These are phyloP conservation scores for Penicillium sp. DNA, from an alignment of 2,329 filamentous ascomycete genomes.

Conservation along the genomic window DNA sequence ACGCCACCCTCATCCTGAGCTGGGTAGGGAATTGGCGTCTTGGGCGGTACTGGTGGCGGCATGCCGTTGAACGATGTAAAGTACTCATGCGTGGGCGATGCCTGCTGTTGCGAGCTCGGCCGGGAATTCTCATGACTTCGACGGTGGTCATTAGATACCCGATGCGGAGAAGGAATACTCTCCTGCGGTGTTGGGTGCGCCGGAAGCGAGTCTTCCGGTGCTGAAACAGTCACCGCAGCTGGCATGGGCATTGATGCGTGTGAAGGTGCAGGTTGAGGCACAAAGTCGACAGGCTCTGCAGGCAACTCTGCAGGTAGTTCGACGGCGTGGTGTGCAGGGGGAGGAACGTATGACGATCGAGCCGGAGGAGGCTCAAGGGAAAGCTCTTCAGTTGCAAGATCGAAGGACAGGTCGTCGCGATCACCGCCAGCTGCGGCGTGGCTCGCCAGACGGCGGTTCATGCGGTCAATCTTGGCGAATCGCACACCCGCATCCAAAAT, in stretches of 20 bases:
- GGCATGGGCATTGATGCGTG: conserved; percentile 18
- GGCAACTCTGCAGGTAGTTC: conserved; percentile 62
- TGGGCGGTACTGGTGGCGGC: conserved; percentile 71
- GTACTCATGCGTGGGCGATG: conserved; percentile 37
- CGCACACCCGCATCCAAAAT: conserved; percentile 73
- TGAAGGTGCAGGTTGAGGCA: conserved; percentile 20
- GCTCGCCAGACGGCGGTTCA: conserved; percentile 64
- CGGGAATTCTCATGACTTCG: conserved; percentile 40
- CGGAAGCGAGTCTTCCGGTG: conserved; percentile 31
- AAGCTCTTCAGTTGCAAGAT: conserved; percentile 30
- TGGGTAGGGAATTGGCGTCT: conserved; percentile 65
- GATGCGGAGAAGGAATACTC: conserved; percentile 22
- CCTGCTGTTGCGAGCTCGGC: conserved; percentile 27
- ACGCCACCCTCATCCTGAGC: conserved; percentile 28
- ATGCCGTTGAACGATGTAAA: conserved; percentile 21
- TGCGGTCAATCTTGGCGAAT: conserved; percentile 75
- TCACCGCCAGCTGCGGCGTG: conserved; percentile 37
- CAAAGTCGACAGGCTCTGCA: conserved; percentile 46
- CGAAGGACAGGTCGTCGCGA: conserved; percentile 27
- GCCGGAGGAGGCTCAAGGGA: conserved; percentile 15
- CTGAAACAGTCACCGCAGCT: conserved; percentile 22
- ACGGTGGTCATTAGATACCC: conserved; percentile 31
- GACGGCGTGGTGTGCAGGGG: conserved; percentile 50
- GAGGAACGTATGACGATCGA: conserved; percentile 32
- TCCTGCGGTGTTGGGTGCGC: conserved; percentile 32